phyloP scores from a whole-genome alignment of 345 rosid genomes.

The Linum usitatissimum region DNA sequence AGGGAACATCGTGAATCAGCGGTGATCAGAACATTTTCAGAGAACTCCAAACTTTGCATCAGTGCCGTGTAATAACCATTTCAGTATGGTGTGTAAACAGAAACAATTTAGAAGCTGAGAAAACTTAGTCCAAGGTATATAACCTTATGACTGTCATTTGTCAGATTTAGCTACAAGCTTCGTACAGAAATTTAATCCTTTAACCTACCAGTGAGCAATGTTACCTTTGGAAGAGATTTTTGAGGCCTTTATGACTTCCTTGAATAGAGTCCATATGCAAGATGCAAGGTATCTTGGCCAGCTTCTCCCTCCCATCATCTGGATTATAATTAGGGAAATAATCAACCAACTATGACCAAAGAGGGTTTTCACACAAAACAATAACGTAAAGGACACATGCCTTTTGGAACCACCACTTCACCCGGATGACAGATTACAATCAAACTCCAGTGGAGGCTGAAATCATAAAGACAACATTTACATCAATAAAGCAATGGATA shows the following conservation, averaged over 20 bases:
- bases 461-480: constrained; percentile 19
- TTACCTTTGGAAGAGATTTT: constrained; percentile 1
- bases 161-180: no score
- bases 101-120: no score
- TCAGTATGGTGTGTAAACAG: no score
- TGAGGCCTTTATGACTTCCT: constrained; percentile 5
- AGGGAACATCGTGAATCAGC: not conserved
- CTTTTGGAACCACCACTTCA: not conserved
- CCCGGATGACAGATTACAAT: constrained; percentile 3
- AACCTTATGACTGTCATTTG: no score
- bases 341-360: not conserved
- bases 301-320: not conserved
- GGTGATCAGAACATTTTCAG: not conserved
- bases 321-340: not conserved
- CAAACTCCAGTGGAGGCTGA: constrained; percentile 96
- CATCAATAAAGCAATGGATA: constrained; percentile 9
- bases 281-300: not conserved
- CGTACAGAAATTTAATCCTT: no score
- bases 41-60: not conserved
- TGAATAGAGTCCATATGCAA: constrained; percentile 8
- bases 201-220: not conserved
- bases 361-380: not conserved
- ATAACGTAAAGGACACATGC: not conserved
- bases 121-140: no score
- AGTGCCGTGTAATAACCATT: no score